Conservation (phyloP, 2,329 filamentous ascomycete genomes). For the Aspergillus aculeatus region DNA sequence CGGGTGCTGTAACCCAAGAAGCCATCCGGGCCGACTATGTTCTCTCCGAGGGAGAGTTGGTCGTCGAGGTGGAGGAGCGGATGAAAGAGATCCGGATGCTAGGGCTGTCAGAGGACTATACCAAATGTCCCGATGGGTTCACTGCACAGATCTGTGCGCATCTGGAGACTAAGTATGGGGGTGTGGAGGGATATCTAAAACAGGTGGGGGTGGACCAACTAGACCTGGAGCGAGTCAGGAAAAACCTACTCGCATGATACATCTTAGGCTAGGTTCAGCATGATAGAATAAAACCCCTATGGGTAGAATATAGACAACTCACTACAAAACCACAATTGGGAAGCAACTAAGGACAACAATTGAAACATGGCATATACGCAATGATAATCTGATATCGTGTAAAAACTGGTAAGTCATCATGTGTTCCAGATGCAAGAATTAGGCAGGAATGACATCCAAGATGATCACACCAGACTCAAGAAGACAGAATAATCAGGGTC, state of each 20-base stretch:
- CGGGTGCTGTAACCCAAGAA: conserved; percentile 52
- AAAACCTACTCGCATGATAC: conserved; percentile 25
- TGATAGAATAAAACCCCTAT: background rate
- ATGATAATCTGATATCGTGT: too few relatives aligned
- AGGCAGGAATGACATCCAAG: background rate
- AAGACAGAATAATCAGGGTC: background rate
- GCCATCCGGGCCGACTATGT: conserved; percentile 72
- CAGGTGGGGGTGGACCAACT: conserved; percentile 57
- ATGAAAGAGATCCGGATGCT: conserved; percentile 68
- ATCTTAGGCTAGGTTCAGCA: background rate
- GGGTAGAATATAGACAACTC: background rate
- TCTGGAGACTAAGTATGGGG: conserved; percentile 63
- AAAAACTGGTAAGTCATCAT: too few relatives aligned
- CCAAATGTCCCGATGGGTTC: conserved; percentile 63
- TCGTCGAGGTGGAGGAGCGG: conserved; percentile 61
- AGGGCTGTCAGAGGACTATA: conserved; percentile 73
- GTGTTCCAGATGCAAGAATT: too few relatives aligned
- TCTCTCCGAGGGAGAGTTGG: conserved; percentile 62
- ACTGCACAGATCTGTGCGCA: conserved; percentile 59
- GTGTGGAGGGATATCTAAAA: conserved; percentile 64
- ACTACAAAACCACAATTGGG: background rate
- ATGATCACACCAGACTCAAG: too few relatives aligned
- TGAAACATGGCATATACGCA: too few relatives aligned
- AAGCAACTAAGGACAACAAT: too few relatives aligned
- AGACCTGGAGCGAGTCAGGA: conserved; percentile 42